phyloP scores from a whole-genome alignment of 192 early-diverging fungal species.

The Cetraspora pellucida region DNA sequence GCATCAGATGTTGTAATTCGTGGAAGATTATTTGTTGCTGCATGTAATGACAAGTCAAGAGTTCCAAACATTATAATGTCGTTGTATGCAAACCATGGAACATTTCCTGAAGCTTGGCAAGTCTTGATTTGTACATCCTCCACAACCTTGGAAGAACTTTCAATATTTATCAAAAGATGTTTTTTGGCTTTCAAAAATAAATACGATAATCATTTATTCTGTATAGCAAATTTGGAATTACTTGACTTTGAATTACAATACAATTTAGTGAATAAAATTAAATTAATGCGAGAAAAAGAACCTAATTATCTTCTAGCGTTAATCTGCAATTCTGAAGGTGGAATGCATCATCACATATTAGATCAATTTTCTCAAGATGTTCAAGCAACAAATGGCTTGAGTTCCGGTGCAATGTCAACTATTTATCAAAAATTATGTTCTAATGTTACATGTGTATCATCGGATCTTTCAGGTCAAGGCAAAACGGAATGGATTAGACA shows the following conservation, averaged over 20 bases:
- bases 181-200: conserved; percentile 25
- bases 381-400: not conserved
- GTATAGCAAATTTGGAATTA: conserved; percentile 34
- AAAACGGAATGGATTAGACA: conserved; percentile 34
- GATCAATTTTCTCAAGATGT: conserved; percentile 28
- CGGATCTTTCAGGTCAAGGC: conserved; percentile 26
- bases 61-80: conserved; percentile 36
- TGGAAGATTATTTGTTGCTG: conserved; percentile 28
- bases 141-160: conserved; percentile 26
- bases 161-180: conserved; percentile 30
- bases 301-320: conserved; percentile 26
- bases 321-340: conserved; percentile 31
- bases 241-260: conserved; percentile 34
- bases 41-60: conserved; percentile 28
- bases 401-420: not conserved
- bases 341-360: conserved; percentile 26
- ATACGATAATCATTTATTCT: conserved; percentile 19
- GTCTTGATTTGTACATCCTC: conserved; percentile 26
- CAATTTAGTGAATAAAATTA: conserved; percentile 15
- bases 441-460: conserved; percentile 19
- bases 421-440: conserved; percentile 26
- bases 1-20: not conserved
- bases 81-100: conserved; percentile 30
- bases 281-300: not conserved
- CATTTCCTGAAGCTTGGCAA: conserved; percentile 32